Evolutionary conservation across 1,139 yeast genomes (phyloP).

Genomic region (Blastobotrys elegans): DNA sequence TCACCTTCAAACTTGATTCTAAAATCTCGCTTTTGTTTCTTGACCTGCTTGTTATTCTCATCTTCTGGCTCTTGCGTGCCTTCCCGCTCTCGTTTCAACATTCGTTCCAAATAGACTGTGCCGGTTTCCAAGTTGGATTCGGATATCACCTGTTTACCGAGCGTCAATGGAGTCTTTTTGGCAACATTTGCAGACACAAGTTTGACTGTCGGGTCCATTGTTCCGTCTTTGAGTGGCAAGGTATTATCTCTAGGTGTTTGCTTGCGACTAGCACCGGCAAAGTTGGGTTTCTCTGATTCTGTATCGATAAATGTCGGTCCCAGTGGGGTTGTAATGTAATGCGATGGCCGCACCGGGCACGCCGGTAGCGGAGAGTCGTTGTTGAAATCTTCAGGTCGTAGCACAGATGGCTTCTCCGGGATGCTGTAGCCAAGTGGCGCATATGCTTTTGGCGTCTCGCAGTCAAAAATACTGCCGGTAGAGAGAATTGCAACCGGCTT

Average conservation of each 20-base stretch:
- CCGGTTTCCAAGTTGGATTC: constrained; percentile 16
- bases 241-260: constrained; percentile 18
- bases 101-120: constrained; percentile 16
- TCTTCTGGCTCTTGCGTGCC: constrained; percentile 21
- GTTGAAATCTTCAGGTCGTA: constrained; percentile 26
- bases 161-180: constrained; percentile 17
- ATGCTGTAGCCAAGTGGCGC: constrained; percentile 29
- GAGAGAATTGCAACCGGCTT: constrained; percentile 8
- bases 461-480: constrained; percentile 25
- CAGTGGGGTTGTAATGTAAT: constrained; percentile 23
- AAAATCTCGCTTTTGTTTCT: constrained; percentile 24
- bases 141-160: constrained; percentile 20
- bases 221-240: constrained; percentile 5
- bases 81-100: constrained; percentile 19
- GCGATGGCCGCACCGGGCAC: constrained; percentile 25
- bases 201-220: constrained; percentile 18
- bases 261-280: constrained; percentile 18
- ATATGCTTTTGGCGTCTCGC: constrained; percentile 30
- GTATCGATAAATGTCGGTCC: constrained; percentile 32
- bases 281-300: constrained; percentile 26
- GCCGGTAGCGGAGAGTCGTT: constrained; percentile 27
- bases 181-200: constrained; percentile 15
- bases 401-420: constrained; percentile 22
- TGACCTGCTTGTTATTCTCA: constrained; percentile 20
- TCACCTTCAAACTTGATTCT: constrained; percentile 26